Evolutionary conservation across 2,329 filamentous ascomycete species (phyloP).

Genomic region (Diaporthe sp.): DNA sequence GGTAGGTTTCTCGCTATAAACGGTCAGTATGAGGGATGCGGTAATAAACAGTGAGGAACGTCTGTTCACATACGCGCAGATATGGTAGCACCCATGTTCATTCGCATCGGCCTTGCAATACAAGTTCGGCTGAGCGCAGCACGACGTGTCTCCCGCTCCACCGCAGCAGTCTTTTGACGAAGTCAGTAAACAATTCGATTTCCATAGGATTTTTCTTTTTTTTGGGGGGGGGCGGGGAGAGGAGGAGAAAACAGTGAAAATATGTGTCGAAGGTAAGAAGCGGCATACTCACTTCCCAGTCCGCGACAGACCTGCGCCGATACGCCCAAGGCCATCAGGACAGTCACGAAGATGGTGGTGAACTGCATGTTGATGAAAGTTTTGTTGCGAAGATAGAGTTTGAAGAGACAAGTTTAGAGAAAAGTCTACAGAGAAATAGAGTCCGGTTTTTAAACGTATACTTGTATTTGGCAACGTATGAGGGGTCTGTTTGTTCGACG

Average conservation of each 20-base stretch:
- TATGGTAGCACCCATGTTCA: conserved; percentile 7
- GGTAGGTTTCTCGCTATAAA: not conserved
- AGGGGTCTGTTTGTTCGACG: not conserved
- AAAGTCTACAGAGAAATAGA: not conserved
- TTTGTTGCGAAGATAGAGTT: not conserved
- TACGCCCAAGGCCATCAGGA: not conserved
- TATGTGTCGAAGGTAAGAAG: not conserved
- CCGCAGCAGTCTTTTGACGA: not conserved
- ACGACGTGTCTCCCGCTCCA: not conserved
- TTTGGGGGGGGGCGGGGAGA: too few species aligned
- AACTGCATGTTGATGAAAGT: not conserved
- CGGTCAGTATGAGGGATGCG: not conserved
- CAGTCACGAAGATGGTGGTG: not conserved
- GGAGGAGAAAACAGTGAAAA: not conserved
- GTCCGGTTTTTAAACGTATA: not conserved
- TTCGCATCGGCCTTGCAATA: not conserved
- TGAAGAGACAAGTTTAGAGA: too few species aligned
- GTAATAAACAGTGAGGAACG: rapidly evolving
- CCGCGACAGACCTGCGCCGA: conserved; percentile 4
- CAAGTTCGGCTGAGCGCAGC: conserved; percentile 10
- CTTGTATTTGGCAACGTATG: not conserved
- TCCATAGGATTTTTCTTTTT: too few species aligned
- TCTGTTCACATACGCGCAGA: not conserved
- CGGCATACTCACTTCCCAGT: not conserved
- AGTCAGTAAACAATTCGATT: not conserved